phyloP scores from a whole-genome alignment of 2,329 filamentous ascomycete genomes.

The Cryphonectria japonica region DNA sequence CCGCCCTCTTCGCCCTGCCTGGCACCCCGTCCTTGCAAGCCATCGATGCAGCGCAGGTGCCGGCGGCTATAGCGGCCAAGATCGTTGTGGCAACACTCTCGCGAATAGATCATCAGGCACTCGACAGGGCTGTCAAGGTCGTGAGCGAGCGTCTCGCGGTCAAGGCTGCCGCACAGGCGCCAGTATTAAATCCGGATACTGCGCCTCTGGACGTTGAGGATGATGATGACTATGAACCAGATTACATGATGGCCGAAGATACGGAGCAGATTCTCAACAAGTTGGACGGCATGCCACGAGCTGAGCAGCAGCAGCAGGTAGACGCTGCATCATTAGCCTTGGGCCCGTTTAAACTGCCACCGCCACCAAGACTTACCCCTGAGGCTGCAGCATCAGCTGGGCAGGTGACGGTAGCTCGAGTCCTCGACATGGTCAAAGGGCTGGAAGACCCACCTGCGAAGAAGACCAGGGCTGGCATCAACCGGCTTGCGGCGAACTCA shows the following conservation, averaged over 20 bases:
- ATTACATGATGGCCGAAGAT: conserved; percentile 77
- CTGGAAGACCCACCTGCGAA: conserved; percentile 68
- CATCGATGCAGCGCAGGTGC: conserved; percentile 83
- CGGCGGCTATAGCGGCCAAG: conserved; percentile 73
- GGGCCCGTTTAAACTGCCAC: conserved; percentile 78
- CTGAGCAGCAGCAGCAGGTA: conserved; percentile 49
- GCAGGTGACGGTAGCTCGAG: conserved; percentile 72
- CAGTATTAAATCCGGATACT: conserved; percentile 59
- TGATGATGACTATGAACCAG: conserved; percentile 89
- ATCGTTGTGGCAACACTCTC: conserved; percentile 81
- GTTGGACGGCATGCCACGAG: conserved; percentile 69
- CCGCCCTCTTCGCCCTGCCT: conserved; percentile 86
- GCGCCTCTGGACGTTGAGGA: conserved; percentile 70
- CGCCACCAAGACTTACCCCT: conserved; percentile 73
- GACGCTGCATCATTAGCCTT: conserved; percentile 63
- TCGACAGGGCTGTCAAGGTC: conserved; percentile 71
- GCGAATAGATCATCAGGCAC: conserved; percentile 67
- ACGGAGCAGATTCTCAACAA: conserved; percentile 79
- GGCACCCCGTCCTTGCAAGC: conserved; percentile 71
- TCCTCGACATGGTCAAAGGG: conserved; percentile 77
- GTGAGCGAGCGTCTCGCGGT: conserved; percentile 55
- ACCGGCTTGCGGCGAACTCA: conserved; percentile 79
- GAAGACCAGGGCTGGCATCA: conserved; percentile 74
- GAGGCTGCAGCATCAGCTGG: conserved; percentile 75
- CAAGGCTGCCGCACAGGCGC: conserved; percentile 50